A percentile compares a stretch with the other conserved stretches of the same genome.
phyloP scores from a whole-genome alignment of 257 asterid species.

The Galeopsis tetrahit region DNA sequence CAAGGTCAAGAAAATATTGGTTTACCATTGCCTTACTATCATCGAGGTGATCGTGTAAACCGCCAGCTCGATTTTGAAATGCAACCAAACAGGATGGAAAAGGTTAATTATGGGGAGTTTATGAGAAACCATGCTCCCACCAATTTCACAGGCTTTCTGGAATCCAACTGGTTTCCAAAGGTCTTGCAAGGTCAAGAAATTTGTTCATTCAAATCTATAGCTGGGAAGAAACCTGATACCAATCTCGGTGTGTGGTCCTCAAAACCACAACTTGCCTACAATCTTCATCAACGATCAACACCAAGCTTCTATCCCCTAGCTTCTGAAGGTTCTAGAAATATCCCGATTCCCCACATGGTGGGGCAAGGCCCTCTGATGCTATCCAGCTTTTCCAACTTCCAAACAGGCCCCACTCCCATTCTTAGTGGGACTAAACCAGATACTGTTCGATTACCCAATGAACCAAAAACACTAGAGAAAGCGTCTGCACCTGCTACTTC shows the following conservation, averaged over 20 bases:
- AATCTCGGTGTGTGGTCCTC: slow-evolving; percentile 56
- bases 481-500: slow-evolving; percentile 48
- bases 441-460: slow-evolving; percentile 45
- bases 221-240: slow-evolving; percentile 64
- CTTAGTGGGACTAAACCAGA: slow-evolving; percentile 50
- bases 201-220: slow-evolving; percentile 74
- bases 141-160: slow-evolving; percentile 84
- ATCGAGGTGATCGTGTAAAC: slow-evolving; percentile 65
- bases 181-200: slow-evolving; percentile 99
- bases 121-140: slow-evolving; percentile 63
- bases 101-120: slow-evolving; percentile 51
- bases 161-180: slow-evolving; percentile 88
- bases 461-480: slow-evolving; percentile 52
- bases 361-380: slow-evolving; percentile 60
- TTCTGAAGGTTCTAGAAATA: slow-evolving; percentile 79
- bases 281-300: slow-evolving; percentile 47
- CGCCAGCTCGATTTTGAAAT: slow-evolving; percentile 68
- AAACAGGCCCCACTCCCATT: slow-evolving; percentile 51
- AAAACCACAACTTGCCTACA: slow-evolving; percentile 59
- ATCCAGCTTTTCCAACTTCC: slow-evolving; percentile 54
- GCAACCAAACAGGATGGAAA: slow-evolving; percentile 59
- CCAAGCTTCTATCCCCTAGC: slow-evolving; percentile 79
- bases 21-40: slow-evolving; percentile 64
- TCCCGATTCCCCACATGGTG: slow-evolving; percentile 51
- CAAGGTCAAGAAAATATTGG: slow-evolving; percentile 99